Base-by-base conservation (phyloP, 1,284 basidiomycete species). In the Jaminaea rosea region DNA sequence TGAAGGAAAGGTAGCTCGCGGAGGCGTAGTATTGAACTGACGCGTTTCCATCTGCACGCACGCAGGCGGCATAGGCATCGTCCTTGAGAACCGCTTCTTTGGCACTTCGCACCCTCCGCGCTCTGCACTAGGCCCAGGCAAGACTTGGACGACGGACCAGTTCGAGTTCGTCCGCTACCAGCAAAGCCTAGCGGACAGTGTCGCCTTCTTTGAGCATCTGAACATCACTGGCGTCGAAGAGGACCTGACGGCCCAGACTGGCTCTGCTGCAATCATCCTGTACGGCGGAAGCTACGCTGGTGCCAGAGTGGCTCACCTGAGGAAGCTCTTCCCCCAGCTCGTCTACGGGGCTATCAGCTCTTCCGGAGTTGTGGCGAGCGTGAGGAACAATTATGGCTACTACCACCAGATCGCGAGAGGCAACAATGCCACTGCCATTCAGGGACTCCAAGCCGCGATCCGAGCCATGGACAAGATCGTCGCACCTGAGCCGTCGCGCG, bases 221-320 rank as follows among this genome's bases (percentile, higher is more conserved):
- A n/a, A n/a, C 21, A 85, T 92, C 52, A 75, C 75, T 1, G 84
- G 84, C 0, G 81, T 92, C 26, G 77, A 83, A 3, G 62, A 62
- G 37, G 52, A 61, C 29, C 49, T 61, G 31, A 63, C 57, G 46
- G 52, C 46, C 26, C 50, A 55, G 34, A 10, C 26, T 44, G 84
- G 85, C 31, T 1, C 19, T 44, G 84, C 85, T 0, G 87, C 88
- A 1, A 93, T 91, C 86, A 88, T 97, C 59, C 93, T 93, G 75
- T 94, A 94, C 65, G 92, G 93, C 26, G 62, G 67, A 13, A 66
- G 62, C 0, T 92, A 97, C 68, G 90, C 92, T 5, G 93, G 93
- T 47, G 92, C 89, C 4, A 83, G 92, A 15, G 85, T 90, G 0
- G 93, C 93, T 0, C 89, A 96, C 67, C 90, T 96, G 85, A 83